phyloP scores from a whole-genome alignment of 441 rosid species.

The Cnidoscolus chayamansa region DNA sequence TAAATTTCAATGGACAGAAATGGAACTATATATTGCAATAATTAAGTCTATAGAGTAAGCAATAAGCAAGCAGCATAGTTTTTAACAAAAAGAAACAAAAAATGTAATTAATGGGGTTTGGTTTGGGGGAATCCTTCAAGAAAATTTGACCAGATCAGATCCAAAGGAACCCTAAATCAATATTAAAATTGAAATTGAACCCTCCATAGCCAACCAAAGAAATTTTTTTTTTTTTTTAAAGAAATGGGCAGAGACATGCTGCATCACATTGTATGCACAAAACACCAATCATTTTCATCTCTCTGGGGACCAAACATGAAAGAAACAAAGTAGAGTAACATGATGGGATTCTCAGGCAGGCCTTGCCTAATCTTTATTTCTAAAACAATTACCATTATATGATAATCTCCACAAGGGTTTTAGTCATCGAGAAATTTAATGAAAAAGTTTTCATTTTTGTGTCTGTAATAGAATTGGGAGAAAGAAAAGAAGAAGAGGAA shows the following conservation, averaged over 20 bases:
- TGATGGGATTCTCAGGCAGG: background rate
- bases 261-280: constrained; percentile 21
- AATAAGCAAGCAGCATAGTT: constrained; percentile 5
- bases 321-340: background rate
- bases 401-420: too few species aligned
- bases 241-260: constrained; percentile 14
- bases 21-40: too few species aligned
- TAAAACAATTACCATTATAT: too few species aligned
- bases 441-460: too few species aligned
- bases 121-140: constrained; percentile 15
- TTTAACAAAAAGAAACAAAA: constrained; percentile 16
- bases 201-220: constrained; percentile 14
- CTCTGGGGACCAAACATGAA: background rate
- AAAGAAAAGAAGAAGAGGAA: background rate
- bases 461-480: background rate
- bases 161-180: constrained; percentile 1
- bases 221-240: background rate
- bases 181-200: constrained; percentile 17
- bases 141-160: constrained; percentile 23
- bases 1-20: too few species aligned
- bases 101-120: too few species aligned
- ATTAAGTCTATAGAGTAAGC: background rate
- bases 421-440: too few species aligned
- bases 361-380: too few species aligned
- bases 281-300: background rate